These are phyloP conservation scores for Verticillium nubilum DNA, from an alignment of 2,329 filamentous ascomycete species.

Conservation along the genomic window DNA sequence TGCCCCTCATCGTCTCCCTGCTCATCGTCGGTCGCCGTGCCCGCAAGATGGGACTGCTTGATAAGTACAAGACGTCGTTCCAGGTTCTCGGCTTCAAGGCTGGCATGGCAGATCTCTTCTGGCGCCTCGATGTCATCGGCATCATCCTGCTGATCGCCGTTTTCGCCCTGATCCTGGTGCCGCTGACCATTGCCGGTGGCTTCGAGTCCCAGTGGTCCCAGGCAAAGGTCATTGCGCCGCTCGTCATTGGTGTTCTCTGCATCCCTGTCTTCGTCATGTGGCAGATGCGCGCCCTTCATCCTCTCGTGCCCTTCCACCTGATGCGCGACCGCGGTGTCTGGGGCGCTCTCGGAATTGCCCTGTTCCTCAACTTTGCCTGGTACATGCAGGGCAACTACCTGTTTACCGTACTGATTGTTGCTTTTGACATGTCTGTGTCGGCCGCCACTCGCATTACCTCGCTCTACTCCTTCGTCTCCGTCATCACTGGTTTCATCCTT, in stretches of 20 bases:
- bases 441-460: constrained; percentile 54
- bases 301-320: constrained; percentile 55
- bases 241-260: constrained; percentile 38
- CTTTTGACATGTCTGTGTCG: constrained; percentile 52
- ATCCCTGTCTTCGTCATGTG: constrained; percentile 46
- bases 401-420: constrained; percentile 56
- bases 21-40: constrained; percentile 45
- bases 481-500: constrained; percentile 50
- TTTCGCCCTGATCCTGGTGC: constrained; percentile 39
- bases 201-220: constrained; percentile 29
- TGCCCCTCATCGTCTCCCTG: constrained; percentile 51
- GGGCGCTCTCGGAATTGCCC: constrained; percentile 54
- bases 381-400: constrained; percentile 60
- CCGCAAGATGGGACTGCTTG: constrained; percentile 41
- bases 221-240: constrained; percentile 34
- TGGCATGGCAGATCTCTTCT: constrained; percentile 35
- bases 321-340: constrained; percentile 61
- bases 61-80: constrained; percentile 26
- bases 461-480: constrained; percentile 52
- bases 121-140: constrained; percentile 39
- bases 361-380: constrained; percentile 53
- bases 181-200: constrained; percentile 40
- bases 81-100: constrained; percentile 22
- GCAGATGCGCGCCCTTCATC: constrained; percentile 39
- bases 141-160: constrained; percentile 39